Conservation (phyloP, 1,139 yeast species). For the Suhomyces atakaporum region DNA sequence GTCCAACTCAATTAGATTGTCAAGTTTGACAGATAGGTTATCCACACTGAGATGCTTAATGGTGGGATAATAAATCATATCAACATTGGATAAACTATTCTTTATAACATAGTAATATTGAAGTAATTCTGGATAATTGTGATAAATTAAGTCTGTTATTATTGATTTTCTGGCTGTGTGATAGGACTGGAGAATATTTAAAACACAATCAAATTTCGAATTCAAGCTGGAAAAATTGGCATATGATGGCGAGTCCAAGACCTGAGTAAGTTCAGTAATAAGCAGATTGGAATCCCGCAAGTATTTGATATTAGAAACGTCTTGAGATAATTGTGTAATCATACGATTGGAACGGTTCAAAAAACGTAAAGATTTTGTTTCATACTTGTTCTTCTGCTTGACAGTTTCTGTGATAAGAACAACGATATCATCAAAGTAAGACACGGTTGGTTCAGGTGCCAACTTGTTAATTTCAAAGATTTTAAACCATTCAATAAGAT, state of each 20-base stretch:
- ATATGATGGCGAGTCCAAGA: constrained; percentile 1
- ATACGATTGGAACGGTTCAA: constrained; percentile 27
- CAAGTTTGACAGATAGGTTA: constrained; percentile 17
- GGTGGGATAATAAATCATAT: constrained; percentile 18
- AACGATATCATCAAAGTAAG: constrained; percentile 22
- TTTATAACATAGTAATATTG: constrained; percentile 11
- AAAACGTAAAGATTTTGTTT: constrained; percentile 33
- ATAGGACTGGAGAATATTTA: constrained; percentile 9
- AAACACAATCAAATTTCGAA: constrained; percentile 11
- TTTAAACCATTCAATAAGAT: constrained; percentile 67
- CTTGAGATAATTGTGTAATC: constrained; percentile 12
- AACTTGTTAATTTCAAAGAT: constrained; percentile 34
- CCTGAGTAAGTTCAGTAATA: constrained; percentile 1
- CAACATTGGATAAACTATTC: constrained; percentile 14
- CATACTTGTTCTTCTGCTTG: constrained; percentile 33
- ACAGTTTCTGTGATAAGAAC: constrained; percentile 24
- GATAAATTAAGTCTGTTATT: constrained; percentile 22
- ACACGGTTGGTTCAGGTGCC: neutral
- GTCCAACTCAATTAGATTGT: constrained; percentile 13
- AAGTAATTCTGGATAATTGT: constrained; percentile 22
- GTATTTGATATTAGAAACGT: constrained; percentile 3
- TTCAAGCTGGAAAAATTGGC: constrained; percentile 4
- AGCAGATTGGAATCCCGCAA: neutral
- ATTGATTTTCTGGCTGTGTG: constrained; percentile 12
- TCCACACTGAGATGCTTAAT: constrained; percentile 19